phyloP scores from a whole-genome alignment of 306 rosid genomes.

The Vachellia collinsii region DNA sequence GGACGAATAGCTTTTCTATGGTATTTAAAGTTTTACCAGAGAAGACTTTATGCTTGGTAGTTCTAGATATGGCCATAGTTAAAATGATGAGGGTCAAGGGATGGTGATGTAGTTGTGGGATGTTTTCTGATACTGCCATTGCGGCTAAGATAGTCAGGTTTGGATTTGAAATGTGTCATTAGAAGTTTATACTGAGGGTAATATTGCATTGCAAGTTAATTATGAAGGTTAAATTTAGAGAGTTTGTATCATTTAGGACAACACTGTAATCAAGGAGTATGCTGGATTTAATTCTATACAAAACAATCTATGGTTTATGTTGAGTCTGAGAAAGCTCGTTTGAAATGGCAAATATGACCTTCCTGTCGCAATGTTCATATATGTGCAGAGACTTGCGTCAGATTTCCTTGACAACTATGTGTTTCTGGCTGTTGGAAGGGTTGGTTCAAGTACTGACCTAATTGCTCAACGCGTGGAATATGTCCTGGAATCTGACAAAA shows the following conservation, averaged over 20 bases:
- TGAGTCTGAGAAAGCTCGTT: conserved; percentile 20
- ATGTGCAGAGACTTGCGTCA: conserved; percentile 55
- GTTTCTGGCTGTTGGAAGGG: conserved; percentile 81
- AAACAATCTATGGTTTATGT: conserved; percentile 18
- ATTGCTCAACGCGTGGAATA: conserved; percentile 74
- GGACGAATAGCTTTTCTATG: not conserved
- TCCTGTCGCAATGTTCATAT: not conserved
- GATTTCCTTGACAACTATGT: conserved; percentile 42
- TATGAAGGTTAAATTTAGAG: conserved; percentile 26
- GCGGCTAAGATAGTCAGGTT: conserved; percentile 11
- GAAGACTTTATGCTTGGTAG: not conserved
- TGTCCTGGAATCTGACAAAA: conserved; percentile 66
- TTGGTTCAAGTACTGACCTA: conserved; percentile 78
- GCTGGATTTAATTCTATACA: conserved; percentile 32
- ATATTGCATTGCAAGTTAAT: conserved; percentile 22
- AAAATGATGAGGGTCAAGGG: conserved; percentile 10
- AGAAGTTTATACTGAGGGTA: conserved; percentile 18
- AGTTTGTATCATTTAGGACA: conserved; percentile 30
- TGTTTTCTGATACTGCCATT: conserved; percentile 2
- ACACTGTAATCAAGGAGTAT: conserved; percentile 15
- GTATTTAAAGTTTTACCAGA: conserved; percentile 15
- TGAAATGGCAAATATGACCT: conserved; percentile 27
- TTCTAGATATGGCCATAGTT: not conserved
- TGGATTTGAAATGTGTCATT: conserved; percentile 24
- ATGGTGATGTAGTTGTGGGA: conserved; percentile 16